Conservation (phyloP, 2,329 filamentous ascomycete species). For the Clarireedia paspali region DNA sequence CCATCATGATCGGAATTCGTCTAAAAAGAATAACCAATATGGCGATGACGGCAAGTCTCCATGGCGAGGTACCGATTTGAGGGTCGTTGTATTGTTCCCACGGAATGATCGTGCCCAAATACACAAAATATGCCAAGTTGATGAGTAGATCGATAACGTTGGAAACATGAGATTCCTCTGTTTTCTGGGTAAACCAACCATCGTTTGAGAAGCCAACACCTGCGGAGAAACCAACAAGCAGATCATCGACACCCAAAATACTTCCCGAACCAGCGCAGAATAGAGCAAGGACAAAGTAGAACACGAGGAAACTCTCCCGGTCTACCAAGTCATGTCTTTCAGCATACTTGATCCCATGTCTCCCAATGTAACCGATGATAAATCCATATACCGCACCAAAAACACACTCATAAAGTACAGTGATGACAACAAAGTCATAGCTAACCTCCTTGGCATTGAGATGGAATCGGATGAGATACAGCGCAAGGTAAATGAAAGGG, state of each 20-base stretch:
- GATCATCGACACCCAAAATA: slow-evolving; percentile 83
- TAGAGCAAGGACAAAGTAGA: slow-evolving; percentile 93
- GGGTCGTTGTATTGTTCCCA: slow-evolving; percentile 85
- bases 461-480: slow-evolving; percentile 82
- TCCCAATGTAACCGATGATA: slow-evolving; percentile 76
- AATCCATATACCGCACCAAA: slow-evolving; percentile 90
- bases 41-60: slow-evolving; percentile 90
- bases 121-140: slow-evolving; percentile 97
- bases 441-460: slow-evolving; percentile 61
- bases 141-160: slow-evolving; percentile 97
- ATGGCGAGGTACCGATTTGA: slow-evolving; percentile 68
- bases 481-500: slow-evolving; percentile 86
- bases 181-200: slow-evolving; percentile 97
- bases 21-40: slow-evolving; percentile 92
- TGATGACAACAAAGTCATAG: slow-evolving; percentile 82
- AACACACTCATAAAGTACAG: slow-evolving; percentile 90
- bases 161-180: slow-evolving; percentile 95
- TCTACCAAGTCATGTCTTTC: slow-evolving; percentile 84
- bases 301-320: slow-evolving; percentile 93
- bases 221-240: slow-evolving; percentile 88
- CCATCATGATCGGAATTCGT: slow-evolving; percentile 89
- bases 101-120: slow-evolving; percentile 92
- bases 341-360: slow-evolving; percentile 82
- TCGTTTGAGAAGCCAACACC: slow-evolving; percentile 99
- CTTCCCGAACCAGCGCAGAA: slow-evolving; percentile 91